A percentile compares a stretch with the other conserved stretches of the same genome.
Conservation (phyloP, 805 yeast species). For the Starmera dryadoides region DNA sequence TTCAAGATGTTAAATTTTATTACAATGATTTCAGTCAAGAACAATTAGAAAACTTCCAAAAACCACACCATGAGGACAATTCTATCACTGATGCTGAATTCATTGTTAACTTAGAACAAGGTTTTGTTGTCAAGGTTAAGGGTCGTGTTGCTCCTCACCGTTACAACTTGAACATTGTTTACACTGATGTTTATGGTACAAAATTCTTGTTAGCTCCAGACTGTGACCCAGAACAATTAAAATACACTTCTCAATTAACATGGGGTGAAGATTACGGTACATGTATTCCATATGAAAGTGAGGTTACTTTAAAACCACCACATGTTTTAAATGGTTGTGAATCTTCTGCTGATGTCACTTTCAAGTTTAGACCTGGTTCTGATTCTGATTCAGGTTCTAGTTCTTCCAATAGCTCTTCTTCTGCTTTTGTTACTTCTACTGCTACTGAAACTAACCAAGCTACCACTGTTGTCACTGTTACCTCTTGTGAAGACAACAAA, state of each 20-base stretch:
- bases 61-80: background rate
- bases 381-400: background rate
- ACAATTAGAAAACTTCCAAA: no score
- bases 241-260: background rate
- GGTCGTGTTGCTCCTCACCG: background rate
- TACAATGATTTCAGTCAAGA: background rate
- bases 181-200: background rate
- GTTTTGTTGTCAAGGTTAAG: background rate
- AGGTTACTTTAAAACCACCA: background rate
- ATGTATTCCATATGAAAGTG: background rate
- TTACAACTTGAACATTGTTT: background rate
- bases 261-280: no score
- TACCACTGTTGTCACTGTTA: slow-evolving; percentile 26
- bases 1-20: background rate
- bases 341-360: background rate
- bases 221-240: background rate
- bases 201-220: background rate
- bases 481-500: slow-evolving; percentile 15
- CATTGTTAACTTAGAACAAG: background rate
- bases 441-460: slow-evolving; percentile 10
- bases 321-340: background rate
- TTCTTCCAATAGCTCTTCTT: slow-evolving; percentile 10
- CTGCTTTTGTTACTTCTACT: slow-evolving; percentile 9
- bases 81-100: background rate
- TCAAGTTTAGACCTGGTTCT: background rate